Conservation (phyloP, 805 yeast species). For the Pichia phayaonensis region DNA sequence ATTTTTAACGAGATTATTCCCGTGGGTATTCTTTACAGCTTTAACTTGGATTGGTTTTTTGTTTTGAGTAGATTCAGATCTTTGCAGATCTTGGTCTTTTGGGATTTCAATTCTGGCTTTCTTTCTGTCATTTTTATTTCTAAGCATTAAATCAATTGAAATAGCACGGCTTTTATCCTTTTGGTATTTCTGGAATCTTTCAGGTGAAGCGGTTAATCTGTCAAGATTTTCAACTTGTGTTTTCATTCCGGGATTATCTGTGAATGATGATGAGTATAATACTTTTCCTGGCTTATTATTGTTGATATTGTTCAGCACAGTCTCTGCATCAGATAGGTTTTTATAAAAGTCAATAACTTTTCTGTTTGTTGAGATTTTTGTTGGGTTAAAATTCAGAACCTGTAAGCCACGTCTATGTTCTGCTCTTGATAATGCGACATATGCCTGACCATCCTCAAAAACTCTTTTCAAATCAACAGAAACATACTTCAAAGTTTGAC, state of each 20-base stretch:
- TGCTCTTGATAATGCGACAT: slow-evolving; percentile 92
- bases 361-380: slow-evolving; percentile 60
- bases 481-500: slow-evolving; percentile 74
- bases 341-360: slow-evolving; percentile 66
- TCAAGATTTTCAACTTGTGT: slow-evolving; percentile 5
- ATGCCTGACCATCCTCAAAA: slow-evolving; percentile 92
- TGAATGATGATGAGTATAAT: neutral
- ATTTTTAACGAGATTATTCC: neutral
- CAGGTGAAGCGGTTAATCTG: slow-evolving; percentile 3
- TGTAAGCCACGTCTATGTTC: slow-evolving; percentile 70
- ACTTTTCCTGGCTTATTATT: too few species aligned
- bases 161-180: neutral
- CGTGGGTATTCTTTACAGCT: neutral
- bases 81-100: neutral
- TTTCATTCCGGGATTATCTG: neutral
- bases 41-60: neutral
- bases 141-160: neutral
- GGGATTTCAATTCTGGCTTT: neutral
- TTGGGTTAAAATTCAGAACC: slow-evolving; percentile 60
- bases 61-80: neutral
- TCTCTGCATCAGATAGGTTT: slow-evolving; percentile 33
- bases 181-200: slow-evolving; percentile 3
- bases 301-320: slow-evolving; percentile 12
- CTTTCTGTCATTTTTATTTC: neutral
- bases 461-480: slow-evolving; percentile 67